Percentiles rank a stretch among this genome's conserved stretches.
Evolutionary conservation across 306 rosid genomes (phyloP).

Genomic region (Rubus idaeus): DNA sequence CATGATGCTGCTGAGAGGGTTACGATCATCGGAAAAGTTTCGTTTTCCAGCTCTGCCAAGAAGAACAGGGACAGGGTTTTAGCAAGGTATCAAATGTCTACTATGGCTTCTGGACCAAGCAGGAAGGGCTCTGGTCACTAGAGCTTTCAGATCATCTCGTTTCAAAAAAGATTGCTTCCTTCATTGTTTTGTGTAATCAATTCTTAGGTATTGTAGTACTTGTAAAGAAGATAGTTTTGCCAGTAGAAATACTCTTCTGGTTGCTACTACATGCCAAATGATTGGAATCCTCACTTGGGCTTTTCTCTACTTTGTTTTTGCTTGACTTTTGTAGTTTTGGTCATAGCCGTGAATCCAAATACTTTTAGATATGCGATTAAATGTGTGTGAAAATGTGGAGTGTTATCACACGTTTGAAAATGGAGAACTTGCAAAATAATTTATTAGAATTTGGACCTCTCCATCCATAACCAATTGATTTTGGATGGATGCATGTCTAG

Average conservation of each 20-base stretch:
- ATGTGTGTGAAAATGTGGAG: background rate
- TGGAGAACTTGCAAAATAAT: background rate
- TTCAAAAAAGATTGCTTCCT: background rate
- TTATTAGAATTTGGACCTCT: background rate
- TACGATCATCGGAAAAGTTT: background rate
- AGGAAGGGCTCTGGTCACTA: constrained; percentile 82
- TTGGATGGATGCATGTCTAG: background rate
- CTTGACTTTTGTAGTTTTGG: background rate
- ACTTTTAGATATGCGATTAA: background rate
- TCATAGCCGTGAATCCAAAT: background rate
- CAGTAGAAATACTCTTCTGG: background rate
- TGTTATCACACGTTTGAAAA: background rate
- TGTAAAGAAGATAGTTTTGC: constrained; percentile 2
- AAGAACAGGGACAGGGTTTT: constrained; percentile 27
- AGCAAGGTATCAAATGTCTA: constrained; percentile 29
- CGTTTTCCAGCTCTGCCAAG: background rate
- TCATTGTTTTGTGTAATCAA: constrained; percentile 2
- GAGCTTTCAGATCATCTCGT: background rate
- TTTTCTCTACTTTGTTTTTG: background rate
- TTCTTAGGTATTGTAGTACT: background rate
- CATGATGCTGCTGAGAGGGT: constrained; percentile 20
- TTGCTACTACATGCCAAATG: background rate
- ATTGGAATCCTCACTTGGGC: background rate
- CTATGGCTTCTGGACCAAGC: constrained; percentile 84
- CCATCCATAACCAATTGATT: background rate